phyloP scores from a whole-genome alignment of 2,329 filamentous ascomycete species.

The Apiospora marii region DNA sequence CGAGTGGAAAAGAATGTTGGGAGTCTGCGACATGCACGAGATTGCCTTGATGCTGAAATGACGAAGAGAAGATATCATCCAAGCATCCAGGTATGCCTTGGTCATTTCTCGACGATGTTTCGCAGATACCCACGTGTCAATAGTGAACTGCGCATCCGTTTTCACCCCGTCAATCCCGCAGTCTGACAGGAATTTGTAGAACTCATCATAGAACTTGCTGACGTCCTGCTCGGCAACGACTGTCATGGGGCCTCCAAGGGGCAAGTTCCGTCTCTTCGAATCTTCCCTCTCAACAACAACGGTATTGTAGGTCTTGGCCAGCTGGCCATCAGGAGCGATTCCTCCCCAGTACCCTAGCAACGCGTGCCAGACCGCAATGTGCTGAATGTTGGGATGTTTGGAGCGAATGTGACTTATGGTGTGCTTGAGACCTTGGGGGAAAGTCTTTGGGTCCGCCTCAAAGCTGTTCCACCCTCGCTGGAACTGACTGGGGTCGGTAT shows the following conservation, averaged over 20 bases:
- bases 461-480: constrained; percentile 79
- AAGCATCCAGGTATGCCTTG: constrained; percentile 82
- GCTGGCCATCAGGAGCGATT: constrained; percentile 75
- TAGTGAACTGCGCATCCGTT: constrained; percentile 89
- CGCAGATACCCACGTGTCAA: constrained; percentile 77
- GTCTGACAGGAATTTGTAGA: constrained; percentile 81
- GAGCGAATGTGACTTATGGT: constrained; percentile 74
- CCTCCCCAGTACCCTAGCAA: constrained; percentile 91
- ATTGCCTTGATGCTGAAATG: constrained; percentile 82
- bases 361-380: constrained; percentile 95
- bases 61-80: constrained; percentile 78
- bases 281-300: constrained; percentile 62
- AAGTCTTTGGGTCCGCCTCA: constrained; percentile 81
- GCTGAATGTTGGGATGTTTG: constrained; percentile 75
- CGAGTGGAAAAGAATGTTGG: constrained; percentile 84
- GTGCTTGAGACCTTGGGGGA: constrained; percentile 80
- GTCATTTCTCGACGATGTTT: constrained; percentile 75
- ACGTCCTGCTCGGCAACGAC: constrained; percentile 80
- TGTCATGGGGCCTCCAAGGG: constrained; percentile 70
- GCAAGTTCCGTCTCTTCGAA: constrained; percentile 53
- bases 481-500: constrained; percentile 58
- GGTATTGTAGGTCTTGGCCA: constrained; percentile 83
- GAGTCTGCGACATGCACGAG: constrained; percentile 93
- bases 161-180: constrained; percentile 88
- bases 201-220: constrained; percentile 83